Conservation (phyloP, 306 rosid species). For the Pterocarpus santalinus region DNA sequence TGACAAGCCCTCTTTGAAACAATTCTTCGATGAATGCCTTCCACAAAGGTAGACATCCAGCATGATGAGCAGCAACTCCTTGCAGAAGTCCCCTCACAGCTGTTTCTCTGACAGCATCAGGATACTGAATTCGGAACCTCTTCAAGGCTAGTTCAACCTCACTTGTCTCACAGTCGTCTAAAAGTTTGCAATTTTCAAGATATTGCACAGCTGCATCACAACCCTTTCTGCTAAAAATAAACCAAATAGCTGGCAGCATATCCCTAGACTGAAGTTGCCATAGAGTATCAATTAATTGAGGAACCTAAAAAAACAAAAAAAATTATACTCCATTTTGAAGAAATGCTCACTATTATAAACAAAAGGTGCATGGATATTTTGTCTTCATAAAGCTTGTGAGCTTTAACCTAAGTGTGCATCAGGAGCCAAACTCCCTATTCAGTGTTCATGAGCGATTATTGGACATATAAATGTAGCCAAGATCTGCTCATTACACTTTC, state of each 20-base stretch:
- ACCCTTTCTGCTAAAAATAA: constrained; percentile 99
- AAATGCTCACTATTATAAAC: constrained; percentile 30
- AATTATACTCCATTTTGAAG: constrained; percentile 40
- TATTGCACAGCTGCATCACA: constrained; percentile 96
- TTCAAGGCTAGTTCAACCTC: constrained; percentile 92
- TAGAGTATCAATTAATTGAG: constrained; percentile 86
- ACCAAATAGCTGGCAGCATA: constrained; percentile 98
- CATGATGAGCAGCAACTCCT: constrained; percentile 98
- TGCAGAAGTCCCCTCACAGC: constrained; percentile 83
- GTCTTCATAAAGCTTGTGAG: background rate
- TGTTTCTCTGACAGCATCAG: constrained; percentile 93
- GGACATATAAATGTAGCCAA: constrained; percentile 14
- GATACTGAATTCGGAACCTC: constrained; percentile 85
- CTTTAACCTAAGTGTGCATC: constrained; percentile 21
- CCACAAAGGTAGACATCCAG: constrained; percentile 97
- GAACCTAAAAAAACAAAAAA: constrained; percentile 71
- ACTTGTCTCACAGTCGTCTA: constrained; percentile 83
- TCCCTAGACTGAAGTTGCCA: constrained; percentile 83
- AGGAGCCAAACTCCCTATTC: constrained; percentile 25
- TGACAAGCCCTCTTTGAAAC: constrained; percentile 94
- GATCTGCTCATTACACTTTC: background rate
- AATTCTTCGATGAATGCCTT: constrained; percentile 93
- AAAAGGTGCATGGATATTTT: background rate
- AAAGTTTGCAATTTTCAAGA: constrained; percentile 76
- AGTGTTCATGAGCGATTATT: constrained; percentile 33